A percentile compares a stretch with the other conserved stretches of the same genome.
These are phyloP conservation scores for Exophiala aquamarina DNA, from an alignment of 2,329 filamentous ascomycete genomes.

Conservation along the genomic window DNA sequence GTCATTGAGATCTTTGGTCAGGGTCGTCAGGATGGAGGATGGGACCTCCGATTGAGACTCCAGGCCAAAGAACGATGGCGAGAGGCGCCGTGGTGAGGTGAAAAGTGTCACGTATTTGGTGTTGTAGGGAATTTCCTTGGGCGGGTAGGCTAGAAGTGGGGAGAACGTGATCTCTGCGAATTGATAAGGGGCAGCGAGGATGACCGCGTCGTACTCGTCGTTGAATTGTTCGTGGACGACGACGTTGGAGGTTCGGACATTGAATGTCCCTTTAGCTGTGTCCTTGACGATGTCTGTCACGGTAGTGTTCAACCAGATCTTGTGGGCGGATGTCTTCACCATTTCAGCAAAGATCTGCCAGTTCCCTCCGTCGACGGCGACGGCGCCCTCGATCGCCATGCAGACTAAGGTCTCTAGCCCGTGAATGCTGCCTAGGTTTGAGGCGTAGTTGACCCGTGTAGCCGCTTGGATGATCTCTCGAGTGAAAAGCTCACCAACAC, in stretches of 20 bases:
- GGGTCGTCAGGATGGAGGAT: slow-evolving; percentile 77
- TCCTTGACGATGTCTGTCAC: slow-evolving; percentile 61
- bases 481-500: slow-evolving; percentile 66
- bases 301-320: slow-evolving; percentile 64
- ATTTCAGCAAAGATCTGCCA: slow-evolving; percentile 92
- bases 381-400: slow-evolving; percentile 82
- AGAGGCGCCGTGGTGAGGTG: slow-evolving; percentile 72
- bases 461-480: slow-evolving; percentile 85
- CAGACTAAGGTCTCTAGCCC: slow-evolving; percentile 89
- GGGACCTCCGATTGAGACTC: slow-evolving; percentile 58
- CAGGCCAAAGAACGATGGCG: slow-evolving; percentile 70
- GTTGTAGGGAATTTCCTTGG: slow-evolving; percentile 82
- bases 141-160: slow-evolving; percentile 47
- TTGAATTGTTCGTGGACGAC: slow-evolving; percentile 21
- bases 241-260: slow-evolving; percentile 31
- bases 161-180: slow-evolving; percentile 66
- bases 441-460: slow-evolving; percentile 92
- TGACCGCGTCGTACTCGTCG: slow-evolving; percentile 68
- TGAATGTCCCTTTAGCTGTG: slow-evolving; percentile 39
- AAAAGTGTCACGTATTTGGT: slow-evolving; percentile 88
- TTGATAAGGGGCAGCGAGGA: slow-evolving; percentile 82
- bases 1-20: slow-evolving; percentile 59
- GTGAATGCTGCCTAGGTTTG: slow-evolving; percentile 82
- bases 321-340: slow-evolving; percentile 64
- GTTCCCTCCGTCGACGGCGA: slow-evolving; percentile 79